Percentiles rank a stretch among this genome's conserved stretches.
These are phyloP conservation scores for Sphaerulina vaccinii DNA, from an alignment of 2,329 filamentous ascomycete genomes.

Conservation along the genomic window DNA sequence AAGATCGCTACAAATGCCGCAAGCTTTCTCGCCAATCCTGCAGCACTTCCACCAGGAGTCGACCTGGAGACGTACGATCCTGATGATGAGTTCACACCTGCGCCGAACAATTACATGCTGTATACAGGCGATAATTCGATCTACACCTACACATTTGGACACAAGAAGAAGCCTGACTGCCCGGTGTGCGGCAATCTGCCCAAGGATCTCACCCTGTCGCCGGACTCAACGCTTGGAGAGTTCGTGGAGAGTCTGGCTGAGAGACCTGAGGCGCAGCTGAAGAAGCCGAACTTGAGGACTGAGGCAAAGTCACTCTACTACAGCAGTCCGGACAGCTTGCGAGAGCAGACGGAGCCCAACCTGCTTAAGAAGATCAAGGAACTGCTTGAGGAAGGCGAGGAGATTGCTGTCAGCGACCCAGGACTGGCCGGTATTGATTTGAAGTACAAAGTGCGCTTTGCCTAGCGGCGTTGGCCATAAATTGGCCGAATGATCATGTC, in stretches of 20 bases:
- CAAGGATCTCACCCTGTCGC: conserved; percentile 70
- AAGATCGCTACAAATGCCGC: conserved; percentile 86
- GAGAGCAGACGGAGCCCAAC: conserved; percentile 81
- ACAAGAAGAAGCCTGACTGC: conserved; percentile 91
- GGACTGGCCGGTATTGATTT: conserved; percentile 71
- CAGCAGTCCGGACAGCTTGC: conserved; percentile 75
- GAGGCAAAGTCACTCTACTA: conserved; percentile 87
- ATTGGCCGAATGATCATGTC: too few species aligned
- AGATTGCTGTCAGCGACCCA: conserved; percentile 90
- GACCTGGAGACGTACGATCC: conserved; percentile 27
- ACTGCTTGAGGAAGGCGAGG: conserved; percentile 76
- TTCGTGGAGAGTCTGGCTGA: conserved; percentile 81
- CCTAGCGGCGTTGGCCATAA: too few species aligned
- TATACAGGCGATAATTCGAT: conserved; percentile 94
- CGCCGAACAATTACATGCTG: conserved; percentile 87
- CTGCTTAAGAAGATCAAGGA: conserved; percentile 74
- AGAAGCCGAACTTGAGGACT: conserved; percentile 82
- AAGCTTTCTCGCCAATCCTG: conserved; percentile 72
- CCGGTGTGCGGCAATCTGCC: conserved; percentile 87
- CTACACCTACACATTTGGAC: conserved; percentile 96
- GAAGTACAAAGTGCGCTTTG: conserved; percentile 53
- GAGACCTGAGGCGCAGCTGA: conserved; percentile 85
- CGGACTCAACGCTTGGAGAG: conserved; percentile 71
- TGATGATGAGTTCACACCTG: conserved; percentile 24
- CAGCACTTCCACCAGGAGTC: conserved; percentile 37